Base-by-base conservation (phyloP, 2,329 filamentous ascomycete genomes). In the Pseudogymnoascus pannorum region DNA sequence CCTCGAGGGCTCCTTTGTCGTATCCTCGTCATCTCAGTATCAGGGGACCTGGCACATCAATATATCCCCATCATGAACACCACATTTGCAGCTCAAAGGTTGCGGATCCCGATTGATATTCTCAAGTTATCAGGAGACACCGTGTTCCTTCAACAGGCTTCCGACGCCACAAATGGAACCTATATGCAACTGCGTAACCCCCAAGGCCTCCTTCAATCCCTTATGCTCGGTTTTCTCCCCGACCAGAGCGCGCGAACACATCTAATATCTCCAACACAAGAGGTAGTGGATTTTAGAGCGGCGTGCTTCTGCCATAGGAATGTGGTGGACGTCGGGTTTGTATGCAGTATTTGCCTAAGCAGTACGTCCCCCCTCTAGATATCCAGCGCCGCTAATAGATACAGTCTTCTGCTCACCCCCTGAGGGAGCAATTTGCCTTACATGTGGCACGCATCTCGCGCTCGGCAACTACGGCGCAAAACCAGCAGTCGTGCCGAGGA, bases 51-150 rank as follows among this genome's bases (percentile, higher is more conserved):
- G 0, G 86, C 92, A 4, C 89, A 84, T 64, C 87, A 97, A 74
- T 99, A 99, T 77, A 99, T 99, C 61, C 89, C 93, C 0, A 94
- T 96, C 67, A 99, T 99, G 94, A 99, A 99, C 76, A 85, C 88
- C 69, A 96, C 97, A 64, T 99, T 99, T 75, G 94, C 94, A 2
- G 94, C 93, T 63, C 90, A 96, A 70, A 87, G 93, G 66, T 83
- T 92, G 61, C 85, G 85, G 68, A 91, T 99, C 65, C 90, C 92
- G 22, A 92, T 99, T 69, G 94, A 99, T 73, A 93, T 96, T 33
- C 83, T 96, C 64, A 89, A 95, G 66, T 80, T 99, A 11, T 86
- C 88, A 42, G 91, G 91, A 20, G 85, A 91, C 67, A 91, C 93
- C 0, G 92, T 96, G 9, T 95, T 99, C 73, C 79, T 99, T 57